Conservation (phyloP, 805 yeast species). For the Candida xiaguanensis region DNA sequence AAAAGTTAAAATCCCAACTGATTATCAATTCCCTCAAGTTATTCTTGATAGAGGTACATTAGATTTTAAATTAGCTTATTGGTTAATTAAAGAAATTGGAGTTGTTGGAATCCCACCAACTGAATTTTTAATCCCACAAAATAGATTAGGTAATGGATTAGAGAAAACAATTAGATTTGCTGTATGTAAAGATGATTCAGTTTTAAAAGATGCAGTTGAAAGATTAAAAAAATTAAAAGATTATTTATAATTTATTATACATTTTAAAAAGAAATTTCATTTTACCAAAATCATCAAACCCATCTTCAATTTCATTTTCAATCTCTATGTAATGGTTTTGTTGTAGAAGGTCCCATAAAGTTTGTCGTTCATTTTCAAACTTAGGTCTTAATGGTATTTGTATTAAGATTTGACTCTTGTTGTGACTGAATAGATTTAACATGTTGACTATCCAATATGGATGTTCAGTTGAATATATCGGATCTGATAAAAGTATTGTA, state of each 20-base stretch:
- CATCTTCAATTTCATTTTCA: conserved; percentile 48
- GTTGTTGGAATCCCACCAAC: conserved; percentile 97
- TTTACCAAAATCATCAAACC: conserved; percentile 83
- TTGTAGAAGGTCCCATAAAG: conserved; percentile 54
- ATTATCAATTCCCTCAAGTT: conserved; percentile 68
- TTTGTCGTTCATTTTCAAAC: conserved; percentile 61
- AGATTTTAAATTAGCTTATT: conserved; percentile 86
- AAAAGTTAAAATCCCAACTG: conserved; percentile 74
- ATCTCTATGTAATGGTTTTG: conserved; percentile 23
- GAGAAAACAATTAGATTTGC: conserved; percentile 90
- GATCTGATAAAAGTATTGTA: conserved; percentile 77
- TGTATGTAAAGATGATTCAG: conserved; percentile 86
- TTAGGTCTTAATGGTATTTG: conserved; percentile 73
- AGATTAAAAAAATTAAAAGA: conserved; percentile 68
- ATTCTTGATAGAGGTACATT: conserved; percentile 60
- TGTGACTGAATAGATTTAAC: conserved; percentile 43
- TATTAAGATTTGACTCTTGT: conserved; percentile 45
- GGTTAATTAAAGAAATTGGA: conserved; percentile 90
- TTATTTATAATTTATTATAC: conserved; percentile 34
- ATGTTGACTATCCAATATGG: conserved; percentile 69
- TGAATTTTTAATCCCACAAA: conserved; percentile 76
- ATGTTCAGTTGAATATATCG: conserved; percentile 79
- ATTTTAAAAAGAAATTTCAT: conserved; percentile 54
- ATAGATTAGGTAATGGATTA: conserved; percentile 59
- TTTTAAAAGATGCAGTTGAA: conserved; percentile 76